Evolutionary conservation across 768 basidiomycete genomes (phyloP).

Genomic region (Rhizopogon roseolus): DNA sequence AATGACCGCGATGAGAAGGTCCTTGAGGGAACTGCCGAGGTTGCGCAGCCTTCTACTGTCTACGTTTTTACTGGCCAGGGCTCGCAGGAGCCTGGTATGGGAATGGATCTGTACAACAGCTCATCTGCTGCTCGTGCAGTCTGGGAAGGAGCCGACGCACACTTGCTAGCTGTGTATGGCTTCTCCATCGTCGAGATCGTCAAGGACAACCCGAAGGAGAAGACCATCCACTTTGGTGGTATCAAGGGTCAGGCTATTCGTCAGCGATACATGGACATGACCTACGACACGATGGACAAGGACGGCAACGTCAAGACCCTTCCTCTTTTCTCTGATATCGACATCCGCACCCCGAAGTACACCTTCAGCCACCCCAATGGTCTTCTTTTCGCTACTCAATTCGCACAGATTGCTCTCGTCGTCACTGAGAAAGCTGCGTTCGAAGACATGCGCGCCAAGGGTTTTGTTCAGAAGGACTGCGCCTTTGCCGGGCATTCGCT

Average conservation of each 20-base stretch:
- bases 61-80: constrained; percentile 99
- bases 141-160: constrained; percentile 95
- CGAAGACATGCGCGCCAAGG: constrained; percentile 96
- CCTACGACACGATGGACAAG: constrained; percentile 95
- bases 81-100: constrained; percentile 98
- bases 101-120: constrained; percentile 93
- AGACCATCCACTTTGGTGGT: constrained; percentile 98
- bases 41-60: constrained; percentile 86
- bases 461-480: constrained; percentile 87
- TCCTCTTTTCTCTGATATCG: constrained; percentile 94
- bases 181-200: constrained; percentile 99
- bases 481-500: constrained; percentile 98
- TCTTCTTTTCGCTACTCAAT: constrained; percentile 95
- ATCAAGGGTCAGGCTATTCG: constrained; percentile 98
- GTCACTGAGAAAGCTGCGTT: constrained; percentile 98
- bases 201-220: constrained; percentile 96
- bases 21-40: constrained; percentile 87
- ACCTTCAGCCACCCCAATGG: constrained; percentile 98
- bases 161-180: constrained; percentile 91
- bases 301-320: constrained; percentile 95
- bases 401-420: constrained; percentile 97
- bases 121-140: constrained; percentile 94
- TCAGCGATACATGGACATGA: constrained; percentile 99
- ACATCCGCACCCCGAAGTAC: constrained; percentile 90
- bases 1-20: constrained; percentile 90